Percentiles rank a stretch among this genome's conserved stretches.
Conservation (phyloP, 805 yeast genomes). For the Priceomyces castillae region DNA sequence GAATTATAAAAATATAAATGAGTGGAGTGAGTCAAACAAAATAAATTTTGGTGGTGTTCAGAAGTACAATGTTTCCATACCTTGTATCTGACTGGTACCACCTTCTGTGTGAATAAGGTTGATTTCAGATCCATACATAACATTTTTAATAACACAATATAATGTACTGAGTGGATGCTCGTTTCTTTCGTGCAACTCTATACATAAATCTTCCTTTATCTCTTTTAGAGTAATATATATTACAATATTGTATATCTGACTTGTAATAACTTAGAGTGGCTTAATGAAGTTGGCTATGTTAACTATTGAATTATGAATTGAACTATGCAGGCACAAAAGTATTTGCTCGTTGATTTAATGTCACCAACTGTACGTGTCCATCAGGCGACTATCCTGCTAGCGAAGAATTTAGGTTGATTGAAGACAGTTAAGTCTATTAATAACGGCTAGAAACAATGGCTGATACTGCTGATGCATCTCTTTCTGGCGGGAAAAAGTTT, state of each 20-base stretch:
- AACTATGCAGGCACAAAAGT: not conserved
- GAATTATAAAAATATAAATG: constrained; percentile 5
- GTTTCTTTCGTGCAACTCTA: not conserved
- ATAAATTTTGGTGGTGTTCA: constrained; percentile 1
- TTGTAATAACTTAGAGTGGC: too few relatives aligned
- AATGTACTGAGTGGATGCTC: constrained; percentile 4
- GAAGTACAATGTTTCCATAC: not conserved
- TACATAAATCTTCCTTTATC: constrained; percentile 1
- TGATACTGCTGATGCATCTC: not conserved
- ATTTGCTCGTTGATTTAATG: not conserved
- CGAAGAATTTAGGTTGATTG: constrained; percentile 6
- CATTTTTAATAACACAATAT: constrained; percentile 5
- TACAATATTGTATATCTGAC: not conserved
- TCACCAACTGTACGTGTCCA: not conserved
- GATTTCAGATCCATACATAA: constrained; percentile 5
- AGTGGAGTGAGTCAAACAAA: constrained; percentile 3
- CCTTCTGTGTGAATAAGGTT: constrained; percentile 3
- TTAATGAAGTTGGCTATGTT: too few relatives aligned
- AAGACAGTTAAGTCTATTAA: not conserved
- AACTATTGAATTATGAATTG: too few relatives aligned
- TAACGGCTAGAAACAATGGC: not conserved
- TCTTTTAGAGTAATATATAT: constrained; percentile 3
- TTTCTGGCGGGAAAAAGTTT: not conserved
- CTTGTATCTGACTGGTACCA: not conserved
- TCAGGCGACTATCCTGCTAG: not conserved